Conservation (phyloP, 2,329 filamentous ascomycete species). For the Plectosphaerella cucumerina region DNA sequence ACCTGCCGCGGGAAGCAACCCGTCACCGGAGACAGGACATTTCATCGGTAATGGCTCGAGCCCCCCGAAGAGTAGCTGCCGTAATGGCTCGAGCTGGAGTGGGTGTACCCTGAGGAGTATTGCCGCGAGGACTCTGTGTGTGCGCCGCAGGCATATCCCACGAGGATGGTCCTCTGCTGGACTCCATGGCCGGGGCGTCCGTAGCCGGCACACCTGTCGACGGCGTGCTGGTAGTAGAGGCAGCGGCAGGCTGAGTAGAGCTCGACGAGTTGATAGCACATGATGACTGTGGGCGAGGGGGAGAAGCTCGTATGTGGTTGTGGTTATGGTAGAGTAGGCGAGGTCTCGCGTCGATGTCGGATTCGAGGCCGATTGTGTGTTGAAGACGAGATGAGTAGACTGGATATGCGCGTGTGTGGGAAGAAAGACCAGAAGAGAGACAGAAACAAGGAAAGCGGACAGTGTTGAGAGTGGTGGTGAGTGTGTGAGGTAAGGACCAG, state of each 20-base stretch:
- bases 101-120: slow-evolving; percentile 33
- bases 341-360: background rate
- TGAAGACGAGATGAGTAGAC: background rate
- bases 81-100: slow-evolving; percentile 53
- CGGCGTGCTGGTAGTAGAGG: slow-evolving; percentile 80
- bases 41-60: slow-evolving; percentile 43
- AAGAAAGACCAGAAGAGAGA: slow-evolving; percentile 20
- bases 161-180: slow-evolving; percentile 71
- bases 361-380: background rate
- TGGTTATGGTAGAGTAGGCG: slow-evolving; percentile 2
- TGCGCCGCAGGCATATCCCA: slow-evolving; percentile 71
- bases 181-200: slow-evolving; percentile 68
- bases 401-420: background rate
- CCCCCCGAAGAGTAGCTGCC: slow-evolving; percentile 42
- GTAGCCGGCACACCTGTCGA: slow-evolving; percentile 77
- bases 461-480: slow-evolving; percentile 13
- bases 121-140: slow-evolving; percentile 41
- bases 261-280: slow-evolving; percentile 88
- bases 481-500: slow-evolving; percentile 8
- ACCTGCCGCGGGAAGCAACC: slow-evolving; percentile 37
- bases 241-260: slow-evolving; percentile 83
- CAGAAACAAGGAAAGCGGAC: slow-evolving; percentile 15
- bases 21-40: slow-evolving; percentile 46
- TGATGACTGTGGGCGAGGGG: slow-evolving; percentile 31
- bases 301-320: slow-evolving; percentile 9